phyloP scores from a whole-genome alignment of 768 basidiomycete genomes.

The Psilocybe cubensis region DNA sequence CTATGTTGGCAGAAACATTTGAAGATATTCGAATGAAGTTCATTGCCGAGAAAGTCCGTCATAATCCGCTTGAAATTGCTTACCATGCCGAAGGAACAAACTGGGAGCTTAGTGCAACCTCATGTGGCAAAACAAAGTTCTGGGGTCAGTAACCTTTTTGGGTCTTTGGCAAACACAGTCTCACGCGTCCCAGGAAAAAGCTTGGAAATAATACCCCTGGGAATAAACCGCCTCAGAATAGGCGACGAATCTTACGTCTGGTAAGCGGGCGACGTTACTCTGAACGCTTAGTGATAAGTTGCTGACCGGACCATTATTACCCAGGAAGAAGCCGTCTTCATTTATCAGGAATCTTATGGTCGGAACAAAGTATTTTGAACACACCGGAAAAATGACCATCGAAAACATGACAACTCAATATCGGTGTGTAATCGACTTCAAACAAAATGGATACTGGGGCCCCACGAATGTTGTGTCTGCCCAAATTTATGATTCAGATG shows the following conservation, averaged over 20 bases:
- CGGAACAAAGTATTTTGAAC: conserved; percentile 90
- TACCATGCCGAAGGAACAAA: conserved; percentile 81
- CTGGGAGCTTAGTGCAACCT: conserved; percentile 78
- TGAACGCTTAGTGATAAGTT: neutral
- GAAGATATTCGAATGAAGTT: conserved; percentile 83
- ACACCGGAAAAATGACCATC: conserved; percentile 78
- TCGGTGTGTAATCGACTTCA: conserved; percentile 80
- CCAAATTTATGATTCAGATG: conserved; percentile 53
- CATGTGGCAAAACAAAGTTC: conserved; percentile 86
- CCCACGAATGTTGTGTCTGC: conserved; percentile 76
- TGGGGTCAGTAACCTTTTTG: conserved; percentile 66
- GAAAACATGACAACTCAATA: conserved; percentile 59
- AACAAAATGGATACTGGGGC: conserved; percentile 85
- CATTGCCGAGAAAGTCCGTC: conserved; percentile 86
- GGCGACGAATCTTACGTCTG: conserved; percentile 73
- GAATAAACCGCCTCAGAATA: conserved; percentile 68
- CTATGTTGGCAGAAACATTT: conserved; percentile 88
- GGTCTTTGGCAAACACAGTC: conserved; percentile 13
- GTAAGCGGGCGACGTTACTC: conserved; percentile 40
- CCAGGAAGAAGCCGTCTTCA: conserved; percentile 84
- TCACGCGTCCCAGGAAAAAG: conserved; percentile 68
- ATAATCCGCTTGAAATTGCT: conserved; percentile 83
- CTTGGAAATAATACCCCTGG: conserved; percentile 83
- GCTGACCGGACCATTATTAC: conserved; percentile 5
- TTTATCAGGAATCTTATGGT: conserved; percentile 91